A percentile compares a stretch with the other conserved stretches of the same genome.
Evolutionary conservation across 805 yeast genomes (phyloP).

Genomic region (Wickerhamiella hasegawae): DNA sequence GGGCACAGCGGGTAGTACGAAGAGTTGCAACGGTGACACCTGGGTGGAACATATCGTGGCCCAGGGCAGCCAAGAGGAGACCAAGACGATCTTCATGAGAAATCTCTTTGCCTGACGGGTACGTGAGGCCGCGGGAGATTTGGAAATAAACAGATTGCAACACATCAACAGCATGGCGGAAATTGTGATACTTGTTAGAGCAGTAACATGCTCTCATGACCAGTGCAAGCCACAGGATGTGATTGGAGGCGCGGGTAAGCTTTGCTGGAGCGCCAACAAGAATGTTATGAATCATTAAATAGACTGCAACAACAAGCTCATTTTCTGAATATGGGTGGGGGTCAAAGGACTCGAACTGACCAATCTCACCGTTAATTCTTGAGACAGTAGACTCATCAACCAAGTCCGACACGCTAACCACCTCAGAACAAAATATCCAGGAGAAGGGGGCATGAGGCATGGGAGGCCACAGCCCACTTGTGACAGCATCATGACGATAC

Average conservation of each 20-base stretch:
- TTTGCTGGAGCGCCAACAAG: conserved; percentile 7
- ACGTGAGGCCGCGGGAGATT: conserved; percentile 9
- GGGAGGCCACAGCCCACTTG: not conserved
- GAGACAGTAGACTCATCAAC: not conserved
- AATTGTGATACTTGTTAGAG: conserved; percentile 82
- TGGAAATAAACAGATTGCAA: conserved; percentile 70
- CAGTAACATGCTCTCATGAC: conserved; percentile 65
- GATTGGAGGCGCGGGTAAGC: conserved; percentile 22
- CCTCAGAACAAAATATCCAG: not conserved
- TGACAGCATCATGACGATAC: not conserved
- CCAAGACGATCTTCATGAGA: conserved; percentile 35
- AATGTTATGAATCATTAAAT: conserved; percentile 35
- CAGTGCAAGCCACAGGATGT: conserved; percentile 40
- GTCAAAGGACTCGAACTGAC: conserved; percentile 41
- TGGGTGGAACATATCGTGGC: conserved; percentile 95
- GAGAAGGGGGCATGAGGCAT: not conserved
- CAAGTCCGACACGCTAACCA: not conserved
- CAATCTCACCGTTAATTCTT: not conserved
- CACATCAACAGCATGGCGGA: conserved; percentile 91
- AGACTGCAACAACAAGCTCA: conserved; percentile 49
- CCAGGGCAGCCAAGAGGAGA: conserved; percentile 65
- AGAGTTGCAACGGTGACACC: conserved; percentile 79
- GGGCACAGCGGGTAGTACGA: conserved; percentile 40
- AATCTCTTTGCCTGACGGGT: conserved; percentile 2
- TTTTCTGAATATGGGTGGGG: conserved; percentile 50